phyloP scores from a whole-genome alignment of 2,329 filamentous ascomycete species.

The Aureobasidium sp. region DNA sequence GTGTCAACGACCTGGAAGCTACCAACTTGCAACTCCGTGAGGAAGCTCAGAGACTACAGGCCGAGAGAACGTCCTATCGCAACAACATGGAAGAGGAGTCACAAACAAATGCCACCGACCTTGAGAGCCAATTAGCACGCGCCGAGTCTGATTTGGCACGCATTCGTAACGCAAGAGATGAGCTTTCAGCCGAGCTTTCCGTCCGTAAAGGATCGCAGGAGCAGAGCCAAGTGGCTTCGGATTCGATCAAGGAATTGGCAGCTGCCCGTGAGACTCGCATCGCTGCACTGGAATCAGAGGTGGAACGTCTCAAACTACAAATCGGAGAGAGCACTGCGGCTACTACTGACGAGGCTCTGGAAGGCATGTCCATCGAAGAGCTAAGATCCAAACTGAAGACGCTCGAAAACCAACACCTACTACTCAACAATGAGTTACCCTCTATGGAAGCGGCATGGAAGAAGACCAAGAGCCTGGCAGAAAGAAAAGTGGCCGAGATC shows the following conservation, averaged over 20 bases:
- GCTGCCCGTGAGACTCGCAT: slow-evolving; percentile 75
- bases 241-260: slow-evolving; percentile 72
- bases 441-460: slow-evolving; percentile 88
- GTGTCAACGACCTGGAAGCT: slow-evolving; percentile 84
- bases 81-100: slow-evolving; percentile 74
- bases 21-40: slow-evolving; percentile 77
- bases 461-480: slow-evolving; percentile 74
- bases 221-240: slow-evolving; percentile 58
- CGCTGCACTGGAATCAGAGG: slow-evolving; percentile 69
- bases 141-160: slow-evolving; percentile 79
- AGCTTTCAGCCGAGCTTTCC: slow-evolving; percentile 70
- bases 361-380: slow-evolving; percentile 58
- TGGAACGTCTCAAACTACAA: slow-evolving; percentile 58
- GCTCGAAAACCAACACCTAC: slow-evolving; percentile 68
- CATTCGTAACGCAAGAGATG: slow-evolving; percentile 76
- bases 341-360: slow-evolving; percentile 31
- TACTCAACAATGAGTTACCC: slow-evolving; percentile 79
- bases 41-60: slow-evolving; percentile 74
- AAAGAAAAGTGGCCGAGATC: slow-evolving; percentile 78
- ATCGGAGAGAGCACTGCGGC: slow-evolving; percentile 36
- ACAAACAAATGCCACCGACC: slow-evolving; percentile 61
- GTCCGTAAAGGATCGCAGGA: slow-evolving; percentile 74
- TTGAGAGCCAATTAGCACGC: slow-evolving; percentile 71
- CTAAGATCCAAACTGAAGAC: slow-evolving; percentile 64
- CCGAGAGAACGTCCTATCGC: slow-evolving; percentile 75